phyloP scores from a whole-genome alignment of 2,329 filamentous ascomycete species.

The Aspergillus japonicus region DNA sequence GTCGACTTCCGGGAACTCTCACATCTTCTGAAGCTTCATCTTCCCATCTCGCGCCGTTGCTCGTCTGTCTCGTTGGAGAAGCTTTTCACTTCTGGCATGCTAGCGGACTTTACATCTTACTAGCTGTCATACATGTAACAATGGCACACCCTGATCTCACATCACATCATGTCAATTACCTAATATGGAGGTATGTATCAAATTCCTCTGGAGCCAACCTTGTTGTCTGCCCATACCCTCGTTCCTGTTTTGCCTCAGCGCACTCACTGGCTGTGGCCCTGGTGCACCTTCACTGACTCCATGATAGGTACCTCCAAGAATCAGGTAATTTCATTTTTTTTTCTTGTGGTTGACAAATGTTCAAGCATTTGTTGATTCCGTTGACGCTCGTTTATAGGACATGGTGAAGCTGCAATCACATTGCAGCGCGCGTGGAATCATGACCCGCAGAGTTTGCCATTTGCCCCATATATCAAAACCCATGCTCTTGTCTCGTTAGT shows the following conservation, averaged over 20 bases:
- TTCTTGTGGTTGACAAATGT: slow-evolving; percentile 1
- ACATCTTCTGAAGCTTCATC: slow-evolving; percentile 8
- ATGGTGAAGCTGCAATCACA: slow-evolving; percentile 59
- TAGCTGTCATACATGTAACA: slow-evolving; percentile 44
- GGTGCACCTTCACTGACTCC: slow-evolving; percentile 12
- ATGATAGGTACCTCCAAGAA: slow-evolving; percentile 54
- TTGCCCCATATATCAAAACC: slow-evolving; percentile 58
- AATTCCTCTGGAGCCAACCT: slow-evolving; percentile 1
- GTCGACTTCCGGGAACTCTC: background rate
- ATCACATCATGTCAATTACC: slow-evolving; percentile 65
- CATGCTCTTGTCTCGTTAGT: slow-evolving; percentile 62
- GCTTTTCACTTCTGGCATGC: slow-evolving; percentile 30
- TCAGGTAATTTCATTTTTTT: slow-evolving; percentile 45
- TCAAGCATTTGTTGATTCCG: background rate
- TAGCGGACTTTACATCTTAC: slow-evolving; percentile 26
- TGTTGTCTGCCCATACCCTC: slow-evolving; percentile 1
- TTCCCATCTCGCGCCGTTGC: slow-evolving; percentile 12
- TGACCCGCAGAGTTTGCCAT: slow-evolving; percentile 61
- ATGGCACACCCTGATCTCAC: slow-evolving; percentile 46
- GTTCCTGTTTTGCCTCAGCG: slow-evolving; percentile 11
- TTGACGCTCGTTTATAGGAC: slow-evolving; percentile 41
- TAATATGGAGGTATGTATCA: slow-evolving; percentile 62
- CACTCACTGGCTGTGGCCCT: slow-evolving; percentile 15
- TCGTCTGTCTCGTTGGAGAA: slow-evolving; percentile 18
- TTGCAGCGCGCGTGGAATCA: slow-evolving; percentile 63